Evolutionary conservation across 2,329 filamentous ascomycete species (phyloP), one percentile per base, ranked within the genome.

Genomic region (Fusarium cyanostomum): DNA sequence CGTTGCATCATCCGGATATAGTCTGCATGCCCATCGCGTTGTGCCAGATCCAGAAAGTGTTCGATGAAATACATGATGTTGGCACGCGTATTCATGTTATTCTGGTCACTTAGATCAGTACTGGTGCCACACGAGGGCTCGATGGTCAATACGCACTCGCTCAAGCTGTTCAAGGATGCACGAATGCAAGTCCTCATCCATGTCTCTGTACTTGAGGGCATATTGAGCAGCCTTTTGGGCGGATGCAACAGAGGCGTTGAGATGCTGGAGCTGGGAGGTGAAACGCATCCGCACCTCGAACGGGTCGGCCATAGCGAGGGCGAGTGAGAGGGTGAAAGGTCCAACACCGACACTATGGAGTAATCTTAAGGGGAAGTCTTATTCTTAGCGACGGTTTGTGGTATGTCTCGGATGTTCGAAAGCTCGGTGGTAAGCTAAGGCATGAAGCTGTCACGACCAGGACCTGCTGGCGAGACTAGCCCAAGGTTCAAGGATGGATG

Each of bases 31-130:
- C 88, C 86, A 66, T 92, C 91, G 66, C 88, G 90, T 62, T 87
- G 84, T 18, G 92, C 91, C 78, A 92, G 84, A 74, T 98, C 94
- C 74, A 96, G 91, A 68, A 99, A 92, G 69, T 94, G 91, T 73
- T 98, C 94, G 73, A 99, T 90, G 78, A 99, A 99, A 79, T 96
- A 99, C 91, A 99, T 96, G 76, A 99, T 98, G 75, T 99, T 99
- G 57, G 95, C 96, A 59, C 94, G 86, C 48, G 90, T 96, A 78
- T 99, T 99, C 91, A 99, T 96, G 67, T 92, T 94, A 68, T 92
- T 96, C 86, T 94, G 44, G 28, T 27, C 8, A 52, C 57, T n/a
- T 24, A 21, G 10, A 41, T 68, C 31, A 66, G 67, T 12, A 31
- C 34, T 38, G 31, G 30, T 16, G 42, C 21, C 39, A 43, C 26